Base-by-base conservation (phyloP, 139 green algal genomes). In the Ostreobium quekettii region DNA sequence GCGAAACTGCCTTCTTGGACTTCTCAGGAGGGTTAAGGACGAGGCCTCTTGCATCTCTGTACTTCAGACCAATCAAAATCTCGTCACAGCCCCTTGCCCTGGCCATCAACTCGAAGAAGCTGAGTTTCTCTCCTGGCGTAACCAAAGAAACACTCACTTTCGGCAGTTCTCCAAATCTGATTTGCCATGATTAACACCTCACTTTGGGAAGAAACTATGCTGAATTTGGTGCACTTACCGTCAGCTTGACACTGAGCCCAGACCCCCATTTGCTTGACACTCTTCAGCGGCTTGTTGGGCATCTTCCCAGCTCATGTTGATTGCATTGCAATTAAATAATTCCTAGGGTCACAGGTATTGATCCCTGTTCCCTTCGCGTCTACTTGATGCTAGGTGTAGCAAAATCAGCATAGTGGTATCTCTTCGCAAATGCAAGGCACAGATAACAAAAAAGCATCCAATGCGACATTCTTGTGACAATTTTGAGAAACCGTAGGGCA, bases 31-130 rank as follows among this genome's bases (percentile, higher is more conserved):
- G 61, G 53, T 68, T 68, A 30, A 68, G 38, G 11, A 53, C 28
- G 6, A 36, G 35, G 22, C 35, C 5, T 3, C 36, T 4, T n/a
- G 29, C 35, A n/a, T 32, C 19, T 8, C 4, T 15, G 15, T 66
- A 22, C 29, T 72, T 72, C 47, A 76, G 79, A 38, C 79, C 80
- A 31, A 86, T 72, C 31, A 79, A 32, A 48, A 86, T 76, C 30
- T 86, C 76, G 1, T 31, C n/a, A 2, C 67, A 64, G 48, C 67
- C 26, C 19, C 76, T 59, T 3, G 62, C 72, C 0, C 77, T 72
- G 1, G 47, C 11, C 56, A 83, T 82, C n/a, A 83, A 48, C 36
- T 86, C 77, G 38, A 69, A 83, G 42, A 86, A 83, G 47, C 29
- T 76, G n/a, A 76, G 53, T 6, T 15, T 46, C 68, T 80, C 69